Evolutionary conservation across 2,329 filamentous ascomycete species (phyloP).

Genomic region (Parastagonospora avenae): DNA sequence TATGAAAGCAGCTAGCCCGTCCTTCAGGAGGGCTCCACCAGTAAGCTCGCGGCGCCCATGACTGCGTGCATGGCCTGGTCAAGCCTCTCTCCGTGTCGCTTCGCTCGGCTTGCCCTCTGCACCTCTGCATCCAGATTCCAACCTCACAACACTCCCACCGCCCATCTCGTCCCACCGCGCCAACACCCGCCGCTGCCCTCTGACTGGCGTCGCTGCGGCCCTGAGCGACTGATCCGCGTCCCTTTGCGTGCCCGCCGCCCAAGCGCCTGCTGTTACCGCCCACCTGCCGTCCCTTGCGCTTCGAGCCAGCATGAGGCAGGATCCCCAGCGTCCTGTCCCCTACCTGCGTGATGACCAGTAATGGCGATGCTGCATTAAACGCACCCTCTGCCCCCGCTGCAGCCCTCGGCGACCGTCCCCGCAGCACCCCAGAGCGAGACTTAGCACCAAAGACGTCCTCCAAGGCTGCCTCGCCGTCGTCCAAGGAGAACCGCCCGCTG

Average conservation of each 20-base stretch:
- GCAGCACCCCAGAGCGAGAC: constrained; percentile 12
- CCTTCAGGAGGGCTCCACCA: neutral
- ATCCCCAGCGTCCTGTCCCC: constrained; percentile 44
- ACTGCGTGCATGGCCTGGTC: constrained; percentile 7
- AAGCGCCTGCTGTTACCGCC: constrained; percentile 30
- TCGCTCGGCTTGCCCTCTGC: constrained; percentile 9
- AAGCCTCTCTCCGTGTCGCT: constrained; percentile 24
- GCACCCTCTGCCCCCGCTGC: constrained; percentile 25
- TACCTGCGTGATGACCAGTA: constrained; percentile 48
- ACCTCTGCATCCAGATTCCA: constrained; percentile 9
- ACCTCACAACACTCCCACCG: constrained; percentile 7
- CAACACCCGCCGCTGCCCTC: constrained; percentile 12
- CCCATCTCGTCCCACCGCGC: constrained; percentile 13
- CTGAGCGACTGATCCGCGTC: neutral
- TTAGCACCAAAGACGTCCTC: too few species aligned
- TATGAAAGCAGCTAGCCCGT: neutral
- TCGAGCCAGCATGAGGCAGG: constrained; percentile 47
- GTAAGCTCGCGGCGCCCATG: constrained; percentile 2
- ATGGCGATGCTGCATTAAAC: constrained; percentile 42
- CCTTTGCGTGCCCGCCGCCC: constrained; percentile 4
- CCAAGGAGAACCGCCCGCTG: constrained; percentile 17
- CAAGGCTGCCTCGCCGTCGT: constrained; percentile 26
- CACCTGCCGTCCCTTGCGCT: constrained; percentile 29
- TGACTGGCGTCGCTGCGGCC: constrained; percentile 17
- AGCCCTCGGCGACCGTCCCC: constrained; percentile 19